Conservation (phyloP, 306 rosid genomes). For the Citrullus colocynthis region DNA sequence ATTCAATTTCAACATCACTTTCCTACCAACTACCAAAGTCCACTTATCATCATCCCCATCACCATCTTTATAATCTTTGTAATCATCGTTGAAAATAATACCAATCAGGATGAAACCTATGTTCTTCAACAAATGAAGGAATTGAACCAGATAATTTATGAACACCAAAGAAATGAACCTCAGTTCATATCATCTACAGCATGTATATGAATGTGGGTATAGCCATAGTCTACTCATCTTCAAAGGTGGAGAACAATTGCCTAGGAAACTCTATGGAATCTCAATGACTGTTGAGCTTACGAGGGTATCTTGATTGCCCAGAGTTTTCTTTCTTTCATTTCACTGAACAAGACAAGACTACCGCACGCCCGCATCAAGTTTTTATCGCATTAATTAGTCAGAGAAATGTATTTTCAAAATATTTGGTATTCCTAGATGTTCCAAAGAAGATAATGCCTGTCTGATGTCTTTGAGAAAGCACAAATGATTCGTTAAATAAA, state of each 20-base stretch:
- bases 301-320: background rate
- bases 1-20: background rate
- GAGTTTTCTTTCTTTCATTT: background rate
- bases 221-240: background rate
- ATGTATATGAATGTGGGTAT: background rate
- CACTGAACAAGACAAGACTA: background rate
- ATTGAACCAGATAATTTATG: background rate
- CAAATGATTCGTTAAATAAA: background rate
- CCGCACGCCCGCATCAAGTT: background rate
- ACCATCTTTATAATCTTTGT: background rate
- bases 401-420: background rate
- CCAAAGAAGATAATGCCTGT: background rate
- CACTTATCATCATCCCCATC: background rate
- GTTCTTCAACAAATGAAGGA: background rate
- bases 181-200: background rate
- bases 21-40: background rate
- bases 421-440: background rate
- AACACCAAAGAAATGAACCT: background rate
- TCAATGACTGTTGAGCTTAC: background rate
- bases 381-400: background rate
- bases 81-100: background rate
- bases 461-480: background rate
- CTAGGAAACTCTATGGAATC: background rate
- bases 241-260: background rate
- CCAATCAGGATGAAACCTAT: background rate